Percentiles rank a stretch among this genome's conserved stretches.
Conservation (phyloP, 768 basidiomycete genomes). For the Lanmaoa pseudosensibilis region DNA sequence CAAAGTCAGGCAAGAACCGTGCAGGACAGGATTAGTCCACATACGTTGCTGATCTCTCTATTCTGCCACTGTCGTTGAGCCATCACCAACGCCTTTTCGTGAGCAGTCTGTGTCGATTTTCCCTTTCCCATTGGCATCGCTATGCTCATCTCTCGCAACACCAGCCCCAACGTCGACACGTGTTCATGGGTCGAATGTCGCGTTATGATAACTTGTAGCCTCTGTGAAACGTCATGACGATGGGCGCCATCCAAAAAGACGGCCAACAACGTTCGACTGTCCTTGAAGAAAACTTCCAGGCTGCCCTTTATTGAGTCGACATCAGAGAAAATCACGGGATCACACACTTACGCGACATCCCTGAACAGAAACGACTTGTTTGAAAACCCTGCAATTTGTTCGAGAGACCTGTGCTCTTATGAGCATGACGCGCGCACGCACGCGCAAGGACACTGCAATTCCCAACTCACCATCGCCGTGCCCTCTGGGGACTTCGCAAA, state of each 20-base stretch:
- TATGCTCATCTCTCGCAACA: slow-evolving; percentile 41
- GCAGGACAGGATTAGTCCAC: slow-evolving; percentile 21
- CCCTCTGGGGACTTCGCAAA: slow-evolving; percentile 74
- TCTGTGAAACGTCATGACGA: slow-evolving; percentile 58
- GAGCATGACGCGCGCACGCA: neutral
- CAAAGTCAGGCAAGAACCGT: neutral
- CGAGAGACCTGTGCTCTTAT: slow-evolving; percentile 58
- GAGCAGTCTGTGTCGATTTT: slow-evolving; percentile 3
- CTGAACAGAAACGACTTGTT: slow-evolving; percentile 87
- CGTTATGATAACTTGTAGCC: slow-evolving; percentile 48
- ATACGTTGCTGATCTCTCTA: slow-evolving; percentile 87
- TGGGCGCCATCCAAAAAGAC: slow-evolving; percentile 74
- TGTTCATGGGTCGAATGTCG: slow-evolving; percentile 40
- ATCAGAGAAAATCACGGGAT: neutral
- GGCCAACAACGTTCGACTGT: slow-evolving; percentile 82
- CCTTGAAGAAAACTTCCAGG: slow-evolving; percentile 90
- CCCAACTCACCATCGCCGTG: slow-evolving; percentile 71
- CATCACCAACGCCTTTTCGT: slow-evolving; percentile 52
- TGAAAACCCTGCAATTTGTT: slow-evolving; percentile 74
- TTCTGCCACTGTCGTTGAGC: slow-evolving; percentile 87
- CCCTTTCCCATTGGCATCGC: slow-evolving; percentile 23
- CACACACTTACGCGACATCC: slow-evolving; percentile 74
- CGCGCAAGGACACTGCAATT: neutral
- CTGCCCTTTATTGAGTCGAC: slow-evolving; percentile 37
- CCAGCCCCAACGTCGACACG: slow-evolving; percentile 44